Conservation (phyloP, 257 asterid species). For the Paulownia fortunei region DNA sequence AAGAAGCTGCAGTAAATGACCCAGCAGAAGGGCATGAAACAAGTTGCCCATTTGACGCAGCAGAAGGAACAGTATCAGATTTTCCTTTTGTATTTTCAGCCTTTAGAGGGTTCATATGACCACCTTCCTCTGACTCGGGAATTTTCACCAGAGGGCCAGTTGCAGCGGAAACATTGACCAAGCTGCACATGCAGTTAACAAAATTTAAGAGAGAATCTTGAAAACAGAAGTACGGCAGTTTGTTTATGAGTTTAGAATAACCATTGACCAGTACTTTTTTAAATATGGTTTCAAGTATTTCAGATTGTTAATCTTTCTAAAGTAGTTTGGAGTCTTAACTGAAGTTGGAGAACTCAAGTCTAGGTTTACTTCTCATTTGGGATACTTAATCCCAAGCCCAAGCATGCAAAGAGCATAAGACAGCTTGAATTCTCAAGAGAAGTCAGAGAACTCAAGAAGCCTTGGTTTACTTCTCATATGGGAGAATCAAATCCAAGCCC, state of each 20-base stretch:
- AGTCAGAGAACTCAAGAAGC: neutral
- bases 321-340: neutral
- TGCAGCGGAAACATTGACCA: constrained; percentile 26
- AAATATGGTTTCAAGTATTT: neutral
- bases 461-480: neutral
- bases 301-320: neutral
- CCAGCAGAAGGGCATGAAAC: constrained; percentile 32
- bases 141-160: constrained; percentile 32
- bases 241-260: neutral
- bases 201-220: neutral
- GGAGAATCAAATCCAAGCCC: neutral
- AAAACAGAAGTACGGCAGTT: neutral
- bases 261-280: neutral
- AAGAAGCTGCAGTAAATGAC: constrained; percentile 39
- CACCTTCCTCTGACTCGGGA: constrained; percentile 38
- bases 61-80: constrained; percentile 33
- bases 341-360: neutral
- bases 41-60: constrained; percentile 43
- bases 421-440: neutral
- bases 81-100: constrained; percentile 43
- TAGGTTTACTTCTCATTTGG: neutral
- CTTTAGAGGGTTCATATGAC: constrained; percentile 27
- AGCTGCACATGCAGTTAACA: constrained; percentile 48
- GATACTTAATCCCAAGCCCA: neutral
- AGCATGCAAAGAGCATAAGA: neutral